A percentile compares a stretch with the other conserved stretches of the same genome.
phyloP scores from a whole-genome alignment of 305 asterid genomes.

The Striga hermonthica region DNA sequence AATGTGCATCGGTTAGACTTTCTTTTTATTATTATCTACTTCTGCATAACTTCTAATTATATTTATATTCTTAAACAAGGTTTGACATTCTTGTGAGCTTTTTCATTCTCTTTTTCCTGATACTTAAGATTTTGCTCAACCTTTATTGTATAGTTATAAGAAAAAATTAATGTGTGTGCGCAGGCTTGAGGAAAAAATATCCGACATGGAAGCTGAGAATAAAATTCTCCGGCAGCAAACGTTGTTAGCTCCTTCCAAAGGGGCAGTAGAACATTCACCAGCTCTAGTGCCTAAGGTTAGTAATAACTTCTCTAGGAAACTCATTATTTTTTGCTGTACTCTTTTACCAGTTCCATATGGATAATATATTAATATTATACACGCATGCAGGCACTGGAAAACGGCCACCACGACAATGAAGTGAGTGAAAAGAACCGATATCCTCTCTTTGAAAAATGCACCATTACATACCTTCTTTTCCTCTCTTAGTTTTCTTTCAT shows the following conservation, averaged over 20 bases:
- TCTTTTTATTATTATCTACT: neutral
- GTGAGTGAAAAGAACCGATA: slow-evolving; percentile 33
- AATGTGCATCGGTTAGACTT: slow-evolving; percentile 52
- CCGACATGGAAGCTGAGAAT: slow-evolving; percentile 75
- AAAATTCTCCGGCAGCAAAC: slow-evolving; percentile 72
- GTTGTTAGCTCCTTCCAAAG: slow-evolving; percentile 47
- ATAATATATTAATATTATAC: slow-evolving; percentile 1
- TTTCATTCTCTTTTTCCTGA: neutral
- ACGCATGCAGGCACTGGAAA: slow-evolving; percentile 53
- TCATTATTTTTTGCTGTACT: slow-evolving; percentile 11
- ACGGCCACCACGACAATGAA: slow-evolving; percentile 62
- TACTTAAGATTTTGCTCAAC: neutral
- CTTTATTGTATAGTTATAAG: no score
- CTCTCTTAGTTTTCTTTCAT: neutral
- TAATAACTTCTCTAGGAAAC: neutral
- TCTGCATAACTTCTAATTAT: no score
- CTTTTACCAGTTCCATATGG: slow-evolving; percentile 13
- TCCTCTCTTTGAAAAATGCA: no score
- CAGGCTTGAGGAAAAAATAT: slow-evolving; percentile 76
- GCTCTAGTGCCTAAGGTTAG: slow-evolving; percentile 43
- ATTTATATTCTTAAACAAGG: no score
- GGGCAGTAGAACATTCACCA: slow-evolving; percentile 43
- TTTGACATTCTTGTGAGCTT: neutral
- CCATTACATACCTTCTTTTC: no score
- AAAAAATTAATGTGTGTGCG: neutral